phyloP scores from a whole-genome alignment of 345 rosid species.

The Acer saccharum region DNA sequence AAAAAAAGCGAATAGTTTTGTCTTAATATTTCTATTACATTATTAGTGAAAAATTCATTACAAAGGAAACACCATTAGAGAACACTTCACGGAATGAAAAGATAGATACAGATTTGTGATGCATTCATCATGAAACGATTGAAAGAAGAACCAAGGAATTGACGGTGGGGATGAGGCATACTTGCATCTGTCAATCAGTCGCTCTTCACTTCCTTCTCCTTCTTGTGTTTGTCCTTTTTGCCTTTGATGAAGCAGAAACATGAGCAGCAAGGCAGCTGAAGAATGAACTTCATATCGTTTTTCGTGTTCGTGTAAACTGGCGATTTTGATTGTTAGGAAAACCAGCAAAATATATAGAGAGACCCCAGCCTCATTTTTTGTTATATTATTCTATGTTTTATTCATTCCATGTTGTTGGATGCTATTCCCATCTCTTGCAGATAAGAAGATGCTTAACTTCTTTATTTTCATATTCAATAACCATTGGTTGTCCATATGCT shows the following conservation, averaged over 20 bases:
- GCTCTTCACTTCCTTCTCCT: slow-evolving; percentile 33
- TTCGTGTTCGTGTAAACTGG: neutral
- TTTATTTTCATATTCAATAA: slow-evolving; percentile 16
- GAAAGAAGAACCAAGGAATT: slow-evolving; percentile 8
- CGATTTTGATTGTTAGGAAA: slow-evolving; percentile 24
- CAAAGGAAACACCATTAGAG: slow-evolving; percentile 9
- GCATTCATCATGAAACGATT: slow-evolving; percentile 19
- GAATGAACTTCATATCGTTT: slow-evolving; percentile 44
- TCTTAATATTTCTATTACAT: slow-evolving; percentile 7
- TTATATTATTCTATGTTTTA: slow-evolving; percentile 1
- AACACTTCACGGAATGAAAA: slow-evolving; percentile 15
- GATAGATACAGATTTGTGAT: slow-evolving; percentile 19
- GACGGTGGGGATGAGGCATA: neutral
- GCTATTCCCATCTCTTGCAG: slow-evolving; percentile 30
- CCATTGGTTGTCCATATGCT: slow-evolving; percentile 13
- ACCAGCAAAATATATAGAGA: slow-evolving; percentile 19
- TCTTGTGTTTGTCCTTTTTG: slow-evolving; percentile 41
- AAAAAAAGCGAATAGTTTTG: slow-evolving; percentile 6
- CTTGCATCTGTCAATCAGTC: slow-evolving; percentile 15
- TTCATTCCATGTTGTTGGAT: slow-evolving; percentile 29
- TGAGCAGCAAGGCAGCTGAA: slow-evolving; percentile 46
- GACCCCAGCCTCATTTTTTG: slow-evolving; percentile 13
- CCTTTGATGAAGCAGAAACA: slow-evolving; percentile 54
- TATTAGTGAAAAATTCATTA: slow-evolving; percentile 17
- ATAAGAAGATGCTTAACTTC: slow-evolving; percentile 41